Evolutionary conservation across 352 stramenopile species (phyloP), one percentile per base, ranked within the genome.

Genomic region (Elongisporangium senticosum): DNA sequence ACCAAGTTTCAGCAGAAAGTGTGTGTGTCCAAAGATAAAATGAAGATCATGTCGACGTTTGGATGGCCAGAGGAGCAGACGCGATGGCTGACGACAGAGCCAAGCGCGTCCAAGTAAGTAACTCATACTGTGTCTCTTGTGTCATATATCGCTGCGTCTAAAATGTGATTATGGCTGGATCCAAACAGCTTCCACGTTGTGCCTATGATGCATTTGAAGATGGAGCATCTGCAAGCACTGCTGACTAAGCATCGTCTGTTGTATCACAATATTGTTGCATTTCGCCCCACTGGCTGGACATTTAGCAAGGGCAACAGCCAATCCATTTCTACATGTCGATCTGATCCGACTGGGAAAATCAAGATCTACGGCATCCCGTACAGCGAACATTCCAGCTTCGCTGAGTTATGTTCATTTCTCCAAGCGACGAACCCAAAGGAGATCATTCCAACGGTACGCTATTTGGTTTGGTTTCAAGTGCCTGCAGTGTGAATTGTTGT

Each of bases 341-440:
- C 64, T 22, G 84, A 96, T 55, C 74, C 74, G 20, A 89, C 74
- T 47, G 89, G 86, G n/a, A 87, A 83, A 37, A 80, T 97, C 50
- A 81, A 70, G 28, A 86, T 98, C 51, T 97, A 98, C 67, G 91
- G 89, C 53, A 88, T 98, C 40, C 96, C 96, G 3, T 99, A 99
- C 77, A 98, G 87, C 61, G 96, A 99, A 61, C 96, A 99, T 71
- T 98, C 89, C 22, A 97, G 85, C 63, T 99, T 98, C 68, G 82
- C 83, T 5, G 96, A 99, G 68, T 77, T 99, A 8, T 86, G 92
- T 33, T 88, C 97, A 47, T 98, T 98, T 63, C 67, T 91, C 20
- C 87, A 86, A 69, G 73, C 93, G 7, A 67, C 89, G 26, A 92
- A 96, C 28, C 93, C 92, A 4, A 74, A 79, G 8, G 72, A 73